Evolutionary conservation across 805 yeast genomes (phyloP).

Genomic region (Diddensiella caesifluorescens): DNA sequence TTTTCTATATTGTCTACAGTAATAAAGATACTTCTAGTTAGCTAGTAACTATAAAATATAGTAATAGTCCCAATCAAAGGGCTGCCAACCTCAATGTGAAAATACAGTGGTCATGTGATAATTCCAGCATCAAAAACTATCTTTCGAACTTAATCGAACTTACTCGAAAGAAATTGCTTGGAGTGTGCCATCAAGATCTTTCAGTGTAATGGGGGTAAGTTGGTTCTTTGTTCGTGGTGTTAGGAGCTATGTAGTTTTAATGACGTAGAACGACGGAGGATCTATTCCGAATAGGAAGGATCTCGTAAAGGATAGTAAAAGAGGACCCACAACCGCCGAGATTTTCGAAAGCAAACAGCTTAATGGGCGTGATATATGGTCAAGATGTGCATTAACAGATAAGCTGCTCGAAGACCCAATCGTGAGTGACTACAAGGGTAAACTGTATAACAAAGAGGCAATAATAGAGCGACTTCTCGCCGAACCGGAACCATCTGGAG

Average conservation of each 20-base stretch:
- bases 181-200: too few species aligned
- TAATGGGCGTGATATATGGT: slow-evolving; percentile 34
- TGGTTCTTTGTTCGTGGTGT: neutral
- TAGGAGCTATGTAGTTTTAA: neutral
- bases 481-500: neutral
- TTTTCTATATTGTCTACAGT: neutral
- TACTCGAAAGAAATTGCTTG: too few species aligned
- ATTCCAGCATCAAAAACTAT: too few species aligned
- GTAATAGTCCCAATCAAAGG: too few species aligned
- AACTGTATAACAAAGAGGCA: slow-evolving; percentile 55
- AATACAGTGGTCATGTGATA: too few species aligned
- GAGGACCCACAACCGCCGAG: slow-evolving; percentile 23
- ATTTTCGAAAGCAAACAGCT: slow-evolving; percentile 24
- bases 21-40: neutral
- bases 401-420: slow-evolving; percentile 44
- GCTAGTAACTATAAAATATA: too few species aligned
- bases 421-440: slow-evolving; percentile 62
- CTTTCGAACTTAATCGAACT: too few species aligned
- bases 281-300: slow-evolving; percentile 59
- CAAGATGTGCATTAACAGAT: slow-evolving; percentile 43
- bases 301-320: slow-evolving; percentile 30
- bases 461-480: slow-evolving; percentile 46
- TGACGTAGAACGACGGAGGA: slow-evolving; percentile 53
- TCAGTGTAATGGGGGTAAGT: slow-evolving; percentile 10
- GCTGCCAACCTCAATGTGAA: too few species aligned